Conservation (phyloP, 2,329 filamentous ascomycete genomes). For the Fusarium dimerum region DNA sequence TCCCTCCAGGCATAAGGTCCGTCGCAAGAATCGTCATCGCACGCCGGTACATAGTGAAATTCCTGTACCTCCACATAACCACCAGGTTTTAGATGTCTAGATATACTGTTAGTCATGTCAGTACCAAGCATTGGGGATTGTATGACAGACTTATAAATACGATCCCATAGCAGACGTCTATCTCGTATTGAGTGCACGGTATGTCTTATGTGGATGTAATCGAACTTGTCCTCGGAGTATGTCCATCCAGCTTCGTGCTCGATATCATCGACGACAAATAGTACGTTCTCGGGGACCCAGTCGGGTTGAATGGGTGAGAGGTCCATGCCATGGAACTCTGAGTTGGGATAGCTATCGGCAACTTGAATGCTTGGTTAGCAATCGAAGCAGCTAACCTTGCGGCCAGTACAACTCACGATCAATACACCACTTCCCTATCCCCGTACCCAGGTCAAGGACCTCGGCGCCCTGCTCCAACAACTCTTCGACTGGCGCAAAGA, state of each 20-base stretch:
- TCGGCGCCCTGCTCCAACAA: slow-evolving; percentile 40
- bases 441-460: slow-evolving; percentile 53
- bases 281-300: slow-evolving; percentile 60
- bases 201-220: slow-evolving; percentile 47
- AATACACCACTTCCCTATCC: slow-evolving; percentile 53
- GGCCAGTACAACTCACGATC: slow-evolving; percentile 42
- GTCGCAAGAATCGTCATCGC: slow-evolving; percentile 47
- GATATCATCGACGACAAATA: slow-evolving; percentile 67
- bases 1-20: slow-evolving; percentile 49
- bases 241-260: slow-evolving; percentile 51
- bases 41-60: slow-evolving; percentile 41
- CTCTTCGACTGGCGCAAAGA: slow-evolving; percentile 46
- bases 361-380: slow-evolving; percentile 36
- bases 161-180: slow-evolving; percentile 40
- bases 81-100: slow-evolving; percentile 52
- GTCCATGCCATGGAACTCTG: slow-evolving; percentile 53
- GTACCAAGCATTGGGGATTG: background rate
- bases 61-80: slow-evolving; percentile 54
- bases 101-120: background rate
- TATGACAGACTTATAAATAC: slow-evolving; percentile 42
- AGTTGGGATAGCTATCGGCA: slow-evolving; percentile 47
- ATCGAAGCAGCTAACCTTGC: background rate
- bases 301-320: slow-evolving; percentile 59
- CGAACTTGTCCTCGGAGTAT: slow-evolving; percentile 33
- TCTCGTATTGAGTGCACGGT: slow-evolving; percentile 47